Conservation (phyloP, 495 filamentous ascomycete species). For the Antarctomyces pellizariae region DNA sequence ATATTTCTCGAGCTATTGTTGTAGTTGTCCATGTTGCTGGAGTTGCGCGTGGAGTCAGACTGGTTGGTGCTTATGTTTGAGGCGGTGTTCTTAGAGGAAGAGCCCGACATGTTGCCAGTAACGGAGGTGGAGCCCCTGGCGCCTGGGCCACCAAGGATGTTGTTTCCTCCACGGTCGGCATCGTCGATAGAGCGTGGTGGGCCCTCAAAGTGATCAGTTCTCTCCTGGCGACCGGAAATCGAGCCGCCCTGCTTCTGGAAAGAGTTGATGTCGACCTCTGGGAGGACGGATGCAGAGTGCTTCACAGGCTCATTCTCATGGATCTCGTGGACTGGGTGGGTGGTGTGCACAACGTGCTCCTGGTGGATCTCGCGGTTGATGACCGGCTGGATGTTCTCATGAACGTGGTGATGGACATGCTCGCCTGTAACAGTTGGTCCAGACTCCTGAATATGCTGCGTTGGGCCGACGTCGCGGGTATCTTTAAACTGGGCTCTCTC, state of each 20-base stretch:
- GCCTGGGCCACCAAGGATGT: constrained; percentile 8
- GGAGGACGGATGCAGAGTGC: constrained; percentile 31
- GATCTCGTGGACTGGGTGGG: constrained; percentile 40
- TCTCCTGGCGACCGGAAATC: constrained; percentile 27
- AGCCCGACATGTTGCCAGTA: constrained; percentile 6
- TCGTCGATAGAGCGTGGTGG: constrained; percentile 25
- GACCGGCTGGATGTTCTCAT: constrained; percentile 41
- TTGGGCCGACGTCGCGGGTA: constrained; percentile 20
- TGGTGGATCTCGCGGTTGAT: constrained; percentile 42
- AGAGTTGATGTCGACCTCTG: constrained; percentile 34
- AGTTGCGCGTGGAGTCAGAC: too few species aligned
- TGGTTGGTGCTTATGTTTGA: constrained; percentile 1
- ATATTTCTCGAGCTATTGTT: too few species aligned
- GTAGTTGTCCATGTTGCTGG: too few species aligned
- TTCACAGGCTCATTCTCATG: constrained; percentile 36
- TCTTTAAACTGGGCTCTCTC: constrained; percentile 28
- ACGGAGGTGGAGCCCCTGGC: constrained; percentile 7
- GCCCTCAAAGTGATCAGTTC: constrained; percentile 30
- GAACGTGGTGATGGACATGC: constrained; percentile 38
- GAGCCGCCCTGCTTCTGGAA: constrained; percentile 32
- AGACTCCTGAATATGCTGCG: constrained; percentile 20
- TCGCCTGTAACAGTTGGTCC: constrained; percentile 29
- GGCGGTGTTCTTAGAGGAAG: constrained; percentile 5
- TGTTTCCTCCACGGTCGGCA: too few species aligned
- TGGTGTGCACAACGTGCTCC: constrained; percentile 39